Evolutionary conservation across 352 stramenopile species (phyloP).

Genomic region (Ophiocytium majus): DNA sequence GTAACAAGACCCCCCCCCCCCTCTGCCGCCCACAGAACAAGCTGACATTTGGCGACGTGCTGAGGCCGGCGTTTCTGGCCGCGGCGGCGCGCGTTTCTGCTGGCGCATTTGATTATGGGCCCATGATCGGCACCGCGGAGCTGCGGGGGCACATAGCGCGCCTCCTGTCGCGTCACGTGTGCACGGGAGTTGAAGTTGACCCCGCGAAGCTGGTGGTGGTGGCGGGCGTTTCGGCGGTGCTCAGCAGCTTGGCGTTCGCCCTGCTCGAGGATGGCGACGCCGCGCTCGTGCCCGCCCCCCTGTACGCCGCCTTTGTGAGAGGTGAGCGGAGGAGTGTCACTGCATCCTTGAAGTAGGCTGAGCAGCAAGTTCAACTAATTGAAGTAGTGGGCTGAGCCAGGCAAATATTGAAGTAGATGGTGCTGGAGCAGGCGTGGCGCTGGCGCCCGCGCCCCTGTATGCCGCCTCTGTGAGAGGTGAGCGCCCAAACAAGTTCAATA

Average conservation of each 20-base stretch:
- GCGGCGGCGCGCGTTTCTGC: too few relatives aligned
- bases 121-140: neutral
- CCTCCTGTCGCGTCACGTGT: neutral
- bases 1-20: too few relatives aligned
- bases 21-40: neutral
- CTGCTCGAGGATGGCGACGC: slow-evolving; percentile 68
- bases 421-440: too few relatives aligned
- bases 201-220: neutral
- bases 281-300: slow-evolving; percentile 74
- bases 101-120: neutral
- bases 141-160: neutral
- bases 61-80: neutral
- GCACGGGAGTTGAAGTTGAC: neutral
- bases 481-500: too few relatives aligned
- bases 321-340: too few relatives aligned
- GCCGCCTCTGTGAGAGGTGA: too few relatives aligned
- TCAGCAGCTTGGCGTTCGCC: slow-evolving; percentile 60
- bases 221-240: neutral
- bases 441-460: too few relatives aligned
- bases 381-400: too few relatives aligned
- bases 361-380: too few relatives aligned
- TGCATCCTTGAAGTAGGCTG: too few relatives aligned
- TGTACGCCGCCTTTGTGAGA: slow-evolving; percentile 78
- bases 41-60: neutral
- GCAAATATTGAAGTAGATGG: too few relatives aligned